Evolutionary conservation across 2,329 filamentous ascomycete species (phyloP), one percentile per base, ranked within the genome.

Genomic region (Penicillium sp.): DNA sequence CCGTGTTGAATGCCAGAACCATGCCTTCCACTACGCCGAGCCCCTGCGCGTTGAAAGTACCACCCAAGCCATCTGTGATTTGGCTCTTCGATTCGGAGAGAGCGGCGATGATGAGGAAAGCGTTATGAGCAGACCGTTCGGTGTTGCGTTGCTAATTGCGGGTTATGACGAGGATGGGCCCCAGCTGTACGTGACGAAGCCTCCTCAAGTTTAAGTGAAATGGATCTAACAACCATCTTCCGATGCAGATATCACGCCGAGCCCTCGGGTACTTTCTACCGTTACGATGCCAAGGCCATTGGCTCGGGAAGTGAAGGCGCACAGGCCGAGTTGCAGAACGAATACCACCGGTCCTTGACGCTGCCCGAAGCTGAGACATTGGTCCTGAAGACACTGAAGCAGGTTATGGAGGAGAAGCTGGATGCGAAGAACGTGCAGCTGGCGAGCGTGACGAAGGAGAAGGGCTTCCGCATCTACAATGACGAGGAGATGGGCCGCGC

Each of bases 321-420:
- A 50, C 95, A 99, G 79, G 95, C 95, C 39, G 95, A 99, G 81
- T 82, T 99, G 73, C 95, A 99, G 80, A 97, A 96, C 74, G 94
- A 98, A 81, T 99, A 97, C 75, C 95, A 99, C 83, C 96, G 96
- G 86, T 98, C 94, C 58, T 85, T 99, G 64, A 96, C 93, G 43
- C 88, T 99, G 63, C 82, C 85, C 58, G 95, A 99, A 75, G 95
- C 95, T 59, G 95, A 99, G 82, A 95, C 93, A 3, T 82, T 99
- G 66, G 93, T 96, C 53, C 83, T 99, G 73, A 98, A 98, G 87
- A 99, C 95, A 39, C 79, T 99, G 77, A 99, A 98, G 85, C 95
- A 99, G 81, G 95, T 99, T 69, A 99, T 99, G 95, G 95, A 99
- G 81, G 95, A 99, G 87, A 99, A 99, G 83, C 85, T 99, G 61